A percentile compares a stretch with the other conserved stretches of the same genome.
These are phyloP conservation scores for Taxillus chinensis DNA, from an alignment of 164 flowering plant genomes.

Conservation along the genomic window DNA sequence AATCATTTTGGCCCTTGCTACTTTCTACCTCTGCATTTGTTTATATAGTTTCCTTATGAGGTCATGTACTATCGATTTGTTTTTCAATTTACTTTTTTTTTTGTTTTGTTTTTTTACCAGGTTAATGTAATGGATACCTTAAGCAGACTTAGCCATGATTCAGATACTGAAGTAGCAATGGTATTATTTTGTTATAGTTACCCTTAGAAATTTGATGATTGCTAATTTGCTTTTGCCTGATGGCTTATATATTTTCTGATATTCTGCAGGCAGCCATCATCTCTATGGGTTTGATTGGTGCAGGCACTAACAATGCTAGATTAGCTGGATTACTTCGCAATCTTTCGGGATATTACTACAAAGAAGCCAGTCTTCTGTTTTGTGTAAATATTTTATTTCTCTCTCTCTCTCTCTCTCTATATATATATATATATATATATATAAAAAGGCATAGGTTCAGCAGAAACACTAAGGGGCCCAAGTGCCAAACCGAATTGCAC, in stretches of 20 bases:
- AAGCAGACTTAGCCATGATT: slow-evolving; percentile 95
- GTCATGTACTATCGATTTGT: no score
- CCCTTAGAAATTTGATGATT: neutral
- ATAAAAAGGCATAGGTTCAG: no score
- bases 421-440: no score
- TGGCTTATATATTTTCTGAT: neutral
- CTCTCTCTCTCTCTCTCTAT: no score
- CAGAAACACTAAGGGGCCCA: no score
- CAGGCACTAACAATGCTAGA: slow-evolving; percentile 97
- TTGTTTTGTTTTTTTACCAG: slow-evolving; percentile 22
- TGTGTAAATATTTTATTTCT: slow-evolving; percentile 34
- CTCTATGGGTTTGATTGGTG: slow-evolving; percentile 92
- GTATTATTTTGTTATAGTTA: slow-evolving; percentile 20
- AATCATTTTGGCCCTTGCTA: no score
- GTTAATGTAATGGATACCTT: slow-evolving; percentile 96
- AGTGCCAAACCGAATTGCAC: no score
- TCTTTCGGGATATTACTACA: slow-evolving; percentile 93
- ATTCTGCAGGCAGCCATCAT: slow-evolving; percentile 78
- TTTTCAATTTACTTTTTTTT: neutral
- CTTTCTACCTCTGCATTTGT: no score
- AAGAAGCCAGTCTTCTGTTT: slow-evolving; percentile 88
- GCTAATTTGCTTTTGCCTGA: no score
- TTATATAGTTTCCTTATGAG: no score
- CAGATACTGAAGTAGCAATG: slow-evolving; percentile 97
- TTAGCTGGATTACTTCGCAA: slow-evolving; percentile 99